Evolutionary conservation across 768 basidiomycete species (phyloP), one percentile per base, ranked within the genome.

Genomic region (Phaeotremella fagi): DNA sequence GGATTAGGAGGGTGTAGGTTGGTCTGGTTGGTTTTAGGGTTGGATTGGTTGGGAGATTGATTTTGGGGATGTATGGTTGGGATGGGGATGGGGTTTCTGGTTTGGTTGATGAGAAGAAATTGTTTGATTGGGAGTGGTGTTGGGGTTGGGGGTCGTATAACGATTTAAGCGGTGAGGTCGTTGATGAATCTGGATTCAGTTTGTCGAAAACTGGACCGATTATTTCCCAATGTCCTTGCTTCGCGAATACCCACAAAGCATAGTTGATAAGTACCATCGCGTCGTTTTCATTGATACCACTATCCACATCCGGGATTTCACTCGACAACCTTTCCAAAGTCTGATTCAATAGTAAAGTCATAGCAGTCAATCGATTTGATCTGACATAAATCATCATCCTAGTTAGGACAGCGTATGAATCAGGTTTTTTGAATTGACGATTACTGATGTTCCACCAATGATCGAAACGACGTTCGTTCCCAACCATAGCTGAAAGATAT

Each of bases 1-100:
- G 52, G 33, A 72, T 54, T 18, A 74, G 26, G 16, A 60, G 51
- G 18, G 53, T 52, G 48, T 62, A 74, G 0, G 67, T 66, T 18
- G 48, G 48, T 36, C 45, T 15, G 2, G 61, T 44, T 24, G 44
- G 48, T 15, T 38, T 47, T 36, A 63, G 38, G 33, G 42, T 33
- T 4, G 46, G 23, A n/a, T n/a, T n/a, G n/a, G n/a, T n/a, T n/a
- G n/a, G n/a, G n/a, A n/a, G n/a, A n/a, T n/a, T n/a, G n/a, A n/a
- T n/a, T n/a, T n/a, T n/a, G 20, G 62, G 59, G 50, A 68, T 41
- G 37, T 24, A 18, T 49, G 45, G 16, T 36, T 48, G n/a, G 26
- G 50, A 3, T 22, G 59, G 29, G 44, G 28, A 33, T 14, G 23
- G 26, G 15, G 41, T 35, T 35, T 22, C 26, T 6, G 18, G 29